Percentiles rank a stretch among this genome's conserved stretches.
Evolutionary conservation across 345 rosid genomes (phyloP).

Genomic region (Trapa incisa): DNA sequence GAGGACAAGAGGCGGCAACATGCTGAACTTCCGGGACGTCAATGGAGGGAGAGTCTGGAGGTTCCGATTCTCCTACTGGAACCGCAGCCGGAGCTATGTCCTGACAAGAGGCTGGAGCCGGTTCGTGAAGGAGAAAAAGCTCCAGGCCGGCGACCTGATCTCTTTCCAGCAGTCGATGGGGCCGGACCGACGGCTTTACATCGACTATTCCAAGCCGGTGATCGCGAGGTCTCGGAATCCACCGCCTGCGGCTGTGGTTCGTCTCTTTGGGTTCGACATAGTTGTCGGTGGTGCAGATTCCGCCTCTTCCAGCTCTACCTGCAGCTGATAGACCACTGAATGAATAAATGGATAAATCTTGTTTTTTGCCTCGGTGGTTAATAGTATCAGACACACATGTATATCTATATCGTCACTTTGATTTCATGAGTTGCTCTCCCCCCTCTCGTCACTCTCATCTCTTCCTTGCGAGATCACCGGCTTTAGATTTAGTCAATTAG

Average conservation of each 20-base stretch:
- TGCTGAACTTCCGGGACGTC: constrained; percentile 54
- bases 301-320: neutral
- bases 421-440: neutral
- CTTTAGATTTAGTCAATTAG: too few relatives aligned
- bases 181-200: constrained; percentile 48
- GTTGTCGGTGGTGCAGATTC: neutral
- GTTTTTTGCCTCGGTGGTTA: neutral
- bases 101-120: constrained; percentile 93
- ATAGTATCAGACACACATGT: neutral
- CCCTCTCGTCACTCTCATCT: neutral
- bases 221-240: constrained; percentile 8
- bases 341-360: neutral
- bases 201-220: constrained; percentile 35
- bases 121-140: constrained; percentile 68
- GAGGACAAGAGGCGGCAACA: constrained; percentile 32
- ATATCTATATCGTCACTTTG: too few relatives aligned
- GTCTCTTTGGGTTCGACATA: constrained; percentile 39
- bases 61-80: constrained; percentile 91
- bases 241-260: constrained; percentile 38
- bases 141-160: constrained; percentile 71
- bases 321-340: neutral
- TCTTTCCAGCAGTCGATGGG: constrained; percentile 70
- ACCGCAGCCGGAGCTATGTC: constrained; percentile 85
- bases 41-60: constrained; percentile 67
- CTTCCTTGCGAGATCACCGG: too few relatives aligned